phyloP scores from a whole-genome alignment of 371 early-diverging fungal genomes.

The Mucor irregularis region DNA sequence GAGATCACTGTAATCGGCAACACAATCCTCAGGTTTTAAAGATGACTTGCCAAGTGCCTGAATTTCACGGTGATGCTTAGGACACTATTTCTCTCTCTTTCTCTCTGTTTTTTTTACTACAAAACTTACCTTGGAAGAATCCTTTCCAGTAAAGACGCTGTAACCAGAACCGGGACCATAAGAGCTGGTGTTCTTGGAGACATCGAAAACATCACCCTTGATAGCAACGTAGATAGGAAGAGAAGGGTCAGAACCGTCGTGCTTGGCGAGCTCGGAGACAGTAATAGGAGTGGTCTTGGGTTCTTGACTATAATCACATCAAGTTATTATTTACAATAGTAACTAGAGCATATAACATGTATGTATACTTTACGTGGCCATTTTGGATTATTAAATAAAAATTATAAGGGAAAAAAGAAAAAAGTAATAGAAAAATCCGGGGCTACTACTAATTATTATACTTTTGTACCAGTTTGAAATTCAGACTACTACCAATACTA shows the following conservation, averaged over 20 bases:
- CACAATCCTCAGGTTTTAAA: slow-evolving; percentile 73
- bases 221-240: slow-evolving; percentile 82
- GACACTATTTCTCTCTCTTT: not conserved
- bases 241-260: slow-evolving; percentile 68
- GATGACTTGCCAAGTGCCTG: slow-evolving; percentile 81
- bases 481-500: no score
- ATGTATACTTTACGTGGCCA: slow-evolving; percentile 20
- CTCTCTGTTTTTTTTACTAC: not conserved
- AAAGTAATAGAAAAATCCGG: not conserved
- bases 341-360: not conserved
- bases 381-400: slow-evolving; percentile 2
- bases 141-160: slow-evolving; percentile 78
- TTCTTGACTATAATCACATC: slow-evolving; percentile 34
- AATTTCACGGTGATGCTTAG: no score
- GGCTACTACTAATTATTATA: no score
- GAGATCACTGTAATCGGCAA: slow-evolving; percentile 67
- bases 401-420: slow-evolving; percentile 1
- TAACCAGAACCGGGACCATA: slow-evolving; percentile 76
- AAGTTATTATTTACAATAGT: not conserved
- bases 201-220: slow-evolving; percentile 84
- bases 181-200: slow-evolving; percentile 61
- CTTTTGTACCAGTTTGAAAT: no score
- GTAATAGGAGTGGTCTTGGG: slow-evolving; percentile 58
- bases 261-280: slow-evolving; percentile 64
- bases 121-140: slow-evolving; percentile 72